Evolutionary conservation across 805 yeast species (phyloP).

Genomic region (Candida incommunis): DNA sequence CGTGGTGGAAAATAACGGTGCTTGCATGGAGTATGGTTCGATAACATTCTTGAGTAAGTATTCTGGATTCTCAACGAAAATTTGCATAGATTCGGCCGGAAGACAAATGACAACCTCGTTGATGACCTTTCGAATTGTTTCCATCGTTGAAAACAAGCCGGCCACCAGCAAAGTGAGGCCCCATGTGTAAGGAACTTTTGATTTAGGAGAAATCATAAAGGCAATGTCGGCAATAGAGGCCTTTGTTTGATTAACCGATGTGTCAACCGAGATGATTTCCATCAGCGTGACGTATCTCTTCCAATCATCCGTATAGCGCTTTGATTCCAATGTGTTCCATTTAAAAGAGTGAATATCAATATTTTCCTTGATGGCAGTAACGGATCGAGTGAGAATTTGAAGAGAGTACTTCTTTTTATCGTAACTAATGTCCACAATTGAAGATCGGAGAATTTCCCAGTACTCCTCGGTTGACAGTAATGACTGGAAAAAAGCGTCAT

Average conservation of each 20-base stretch:
- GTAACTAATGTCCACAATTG: slow-evolving; percentile 40
- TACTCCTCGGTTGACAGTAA: slow-evolving; percentile 18
- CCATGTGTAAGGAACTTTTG: slow-evolving; percentile 55
- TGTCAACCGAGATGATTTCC: slow-evolving; percentile 72
- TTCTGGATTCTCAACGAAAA: slow-evolving; percentile 27
- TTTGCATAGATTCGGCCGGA: slow-evolving; percentile 15
- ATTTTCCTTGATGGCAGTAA: slow-evolving; percentile 24
- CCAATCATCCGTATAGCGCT: slow-evolving; percentile 38
- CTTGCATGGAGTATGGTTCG: slow-evolving; percentile 7
- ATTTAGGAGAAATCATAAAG: slow-evolving; percentile 32
- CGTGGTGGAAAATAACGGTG: slow-evolving; percentile 3
- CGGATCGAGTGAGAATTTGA: slow-evolving; percentile 48
- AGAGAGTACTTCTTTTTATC: slow-evolving; percentile 58
- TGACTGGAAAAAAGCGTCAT: not conserved
- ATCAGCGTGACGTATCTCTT: slow-evolving; percentile 55
- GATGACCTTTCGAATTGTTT: slow-evolving; percentile 39
- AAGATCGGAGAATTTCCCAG: slow-evolving; percentile 45
- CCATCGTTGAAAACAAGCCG: slow-evolving; percentile 66
- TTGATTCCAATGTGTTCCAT: slow-evolving; percentile 24
- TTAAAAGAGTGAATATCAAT: slow-evolving; percentile 27
- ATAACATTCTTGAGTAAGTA: slow-evolving; percentile 43
- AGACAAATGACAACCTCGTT: slow-evolving; percentile 7
- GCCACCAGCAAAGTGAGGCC: slow-evolving; percentile 58
- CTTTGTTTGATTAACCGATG: slow-evolving; percentile 73
- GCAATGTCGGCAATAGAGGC: slow-evolving; percentile 59